Conservation (phyloP, 768 basidiomycete species). For the Boletus sensibilis region DNA sequence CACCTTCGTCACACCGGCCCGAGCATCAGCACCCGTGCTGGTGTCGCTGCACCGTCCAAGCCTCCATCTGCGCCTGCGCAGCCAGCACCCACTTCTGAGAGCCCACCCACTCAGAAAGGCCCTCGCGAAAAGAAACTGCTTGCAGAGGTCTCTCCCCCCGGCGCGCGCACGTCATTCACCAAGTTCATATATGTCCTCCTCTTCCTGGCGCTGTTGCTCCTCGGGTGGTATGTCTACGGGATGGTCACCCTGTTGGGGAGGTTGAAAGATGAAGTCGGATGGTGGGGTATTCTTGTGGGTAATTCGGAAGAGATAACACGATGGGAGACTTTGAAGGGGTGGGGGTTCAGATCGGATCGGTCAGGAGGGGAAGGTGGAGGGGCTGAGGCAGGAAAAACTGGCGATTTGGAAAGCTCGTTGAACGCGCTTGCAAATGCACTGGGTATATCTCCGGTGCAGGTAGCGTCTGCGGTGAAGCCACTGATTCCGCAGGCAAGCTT, state of each 20-base stretch:
- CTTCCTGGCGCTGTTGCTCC: slow-evolving; percentile 40
- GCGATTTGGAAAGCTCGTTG: slow-evolving; percentile 53
- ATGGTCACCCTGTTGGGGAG: slow-evolving; percentile 45
- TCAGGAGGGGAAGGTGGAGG: not conserved
- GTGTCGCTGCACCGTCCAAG: slow-evolving; percentile 2
- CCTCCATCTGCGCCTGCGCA: not conserved
- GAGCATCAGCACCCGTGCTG: slow-evolving; percentile 8
- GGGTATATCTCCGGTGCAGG: slow-evolving; percentile 57
- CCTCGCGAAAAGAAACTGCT: not conserved
- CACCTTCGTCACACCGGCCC: slow-evolving; percentile 21
- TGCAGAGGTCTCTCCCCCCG: slow-evolving; percentile 2
- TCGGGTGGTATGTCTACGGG: slow-evolving; percentile 53
- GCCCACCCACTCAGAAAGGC: not conserved
- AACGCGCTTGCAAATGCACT: slow-evolving; percentile 59
- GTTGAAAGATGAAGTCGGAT: slow-evolving; percentile 50
- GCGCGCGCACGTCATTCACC: slow-evolving; percentile 9
- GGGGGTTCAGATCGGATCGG: slow-evolving; percentile 7
- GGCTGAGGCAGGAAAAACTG: not conserved
- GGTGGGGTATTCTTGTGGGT: slow-evolving; percentile 43
- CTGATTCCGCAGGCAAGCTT: slow-evolving; percentile 61
- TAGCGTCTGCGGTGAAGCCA: slow-evolving; percentile 62
- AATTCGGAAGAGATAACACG: not conserved
- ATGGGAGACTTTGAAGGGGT: slow-evolving; percentile 1
- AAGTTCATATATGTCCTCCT: slow-evolving; percentile 52
- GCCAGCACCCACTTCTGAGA: not conserved